phyloP scores from a whole-genome alignment of 1,284 basidiomycete species.

The Ceratobasidium sp. region DNA sequence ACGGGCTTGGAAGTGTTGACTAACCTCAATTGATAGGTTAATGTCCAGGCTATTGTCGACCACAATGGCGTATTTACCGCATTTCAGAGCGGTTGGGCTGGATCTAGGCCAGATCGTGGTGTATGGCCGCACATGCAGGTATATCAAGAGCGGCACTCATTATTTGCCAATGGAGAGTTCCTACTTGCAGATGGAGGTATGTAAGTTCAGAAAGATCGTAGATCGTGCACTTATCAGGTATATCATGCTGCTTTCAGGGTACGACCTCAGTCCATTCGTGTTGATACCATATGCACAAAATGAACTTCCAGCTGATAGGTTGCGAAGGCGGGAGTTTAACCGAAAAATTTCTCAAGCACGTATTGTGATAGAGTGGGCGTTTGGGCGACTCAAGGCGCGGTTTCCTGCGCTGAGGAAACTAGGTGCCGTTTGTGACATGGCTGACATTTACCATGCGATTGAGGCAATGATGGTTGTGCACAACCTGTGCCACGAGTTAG shows the following conservation, averaged over 20 bases:
- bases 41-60: constrained; percentile 12
- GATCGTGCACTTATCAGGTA: not conserved
- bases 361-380: constrained; percentile 1
- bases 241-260: constrained; percentile 7
- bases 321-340: not conserved
- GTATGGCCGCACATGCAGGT: not conserved
- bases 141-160: not conserved
- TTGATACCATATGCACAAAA: constrained; percentile 4
- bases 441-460: constrained; percentile 3
- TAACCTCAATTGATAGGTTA: constrained; percentile 15
- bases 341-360: not conserved
- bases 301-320: not conserved
- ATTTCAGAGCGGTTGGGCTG: constrained; percentile 11
- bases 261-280: not conserved
- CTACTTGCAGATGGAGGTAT: constrained; percentile 27
- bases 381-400: constrained; percentile 17
- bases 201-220: too few species aligned
- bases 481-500: constrained; percentile 18
- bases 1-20: too few species aligned
- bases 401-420: constrained; percentile 7
- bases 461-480: constrained; percentile 24
- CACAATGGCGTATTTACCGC: constrained; percentile 17
- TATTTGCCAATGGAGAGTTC: not conserved
- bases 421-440: not conserved
- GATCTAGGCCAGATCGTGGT: constrained; percentile 4